phyloP scores from a whole-genome alignment of 257 asterid species.

The Solanum gandarillasii region DNA sequence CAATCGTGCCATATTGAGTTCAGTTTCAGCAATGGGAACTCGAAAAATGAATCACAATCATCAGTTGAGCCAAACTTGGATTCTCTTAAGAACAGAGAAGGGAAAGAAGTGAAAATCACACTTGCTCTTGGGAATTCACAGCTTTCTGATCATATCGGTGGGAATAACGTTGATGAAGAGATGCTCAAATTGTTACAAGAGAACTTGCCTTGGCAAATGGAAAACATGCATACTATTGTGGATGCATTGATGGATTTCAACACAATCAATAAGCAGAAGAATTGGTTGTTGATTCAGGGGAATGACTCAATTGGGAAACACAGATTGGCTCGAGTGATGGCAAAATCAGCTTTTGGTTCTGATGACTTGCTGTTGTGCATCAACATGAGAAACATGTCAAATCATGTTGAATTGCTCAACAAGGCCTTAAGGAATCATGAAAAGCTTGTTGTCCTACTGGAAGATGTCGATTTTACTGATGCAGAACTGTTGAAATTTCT shows the following conservation, averaged over 20 bases:
- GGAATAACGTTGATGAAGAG: neutral
- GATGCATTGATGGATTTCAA: slow-evolving; percentile 23
- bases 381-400: slow-evolving; percentile 25
- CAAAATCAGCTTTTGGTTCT: slow-evolving; percentile 48
- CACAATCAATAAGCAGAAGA: slow-evolving; percentile 7
- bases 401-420: slow-evolving; percentile 24
- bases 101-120: slow-evolving; percentile 48
- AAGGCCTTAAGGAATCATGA: slow-evolving; percentile 29
- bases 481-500: slow-evolving; percentile 35
- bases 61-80: slow-evolving; percentile 36
- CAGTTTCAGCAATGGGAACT: slow-evolving; percentile 34
- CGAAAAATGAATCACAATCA: slow-evolving; percentile 9
- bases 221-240: slow-evolving; percentile 25
- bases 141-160: slow-evolving; percentile 5
- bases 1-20: slow-evolving; percentile 71
- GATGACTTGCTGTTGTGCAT: slow-evolving; percentile 33
- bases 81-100: slow-evolving; percentile 45
- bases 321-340: slow-evolving; percentile 46
- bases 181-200: slow-evolving; percentile 25
- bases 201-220: slow-evolving; percentile 71
- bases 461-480: slow-evolving; percentile 48
- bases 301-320: slow-evolving; percentile 47
- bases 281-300: slow-evolving; percentile 54
- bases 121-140: slow-evolving; percentile 59
- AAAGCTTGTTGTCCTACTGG: slow-evolving; percentile 43